Evolutionary conservation across 257 asterid species (phyloP).

Genomic region (Coffea canephora): DNA sequence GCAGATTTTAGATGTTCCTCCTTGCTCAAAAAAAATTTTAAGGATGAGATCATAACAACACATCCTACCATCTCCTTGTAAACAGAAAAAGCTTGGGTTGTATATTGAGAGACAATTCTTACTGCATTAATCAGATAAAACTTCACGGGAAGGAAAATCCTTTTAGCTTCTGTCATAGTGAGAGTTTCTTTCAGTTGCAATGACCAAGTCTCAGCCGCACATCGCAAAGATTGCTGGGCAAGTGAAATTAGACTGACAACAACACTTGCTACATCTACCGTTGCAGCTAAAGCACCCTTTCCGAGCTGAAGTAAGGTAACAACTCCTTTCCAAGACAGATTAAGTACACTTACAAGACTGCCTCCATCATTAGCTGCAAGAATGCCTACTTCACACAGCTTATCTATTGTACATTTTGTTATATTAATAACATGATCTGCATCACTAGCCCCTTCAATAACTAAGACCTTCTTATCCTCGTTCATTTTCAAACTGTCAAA

Average conservation of each 20-base stretch:
- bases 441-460: constrained; percentile 40
- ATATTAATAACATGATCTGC: constrained; percentile 53
- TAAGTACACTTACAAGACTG: constrained; percentile 74
- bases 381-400: constrained; percentile 78
- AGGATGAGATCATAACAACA: constrained; percentile 64
- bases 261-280: constrained; percentile 59
- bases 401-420: constrained; percentile 55
- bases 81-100: constrained; percentile 55
- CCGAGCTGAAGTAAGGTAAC: constrained; percentile 87
- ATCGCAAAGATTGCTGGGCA: constrained; percentile 64
- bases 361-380: constrained; percentile 96
- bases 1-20: constrained; percentile 58
- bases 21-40: constrained; percentile 62
- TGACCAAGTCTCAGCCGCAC: constrained; percentile 80
- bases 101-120: constrained; percentile 83
- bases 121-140: constrained; percentile 92
- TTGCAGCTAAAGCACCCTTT: constrained; percentile 73
- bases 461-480: constrained; percentile 30
- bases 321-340: constrained; percentile 95
- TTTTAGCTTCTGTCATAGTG: constrained; percentile 75
- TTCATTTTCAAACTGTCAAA: constrained; percentile 29
- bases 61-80: constrained; percentile 67
- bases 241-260: constrained; percentile 70
- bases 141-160: constrained; percentile 85
- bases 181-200: constrained; percentile 45